Conservation (phyloP, 2,329 filamentous ascomycete species). For the Lachnellula hyalina region DNA sequence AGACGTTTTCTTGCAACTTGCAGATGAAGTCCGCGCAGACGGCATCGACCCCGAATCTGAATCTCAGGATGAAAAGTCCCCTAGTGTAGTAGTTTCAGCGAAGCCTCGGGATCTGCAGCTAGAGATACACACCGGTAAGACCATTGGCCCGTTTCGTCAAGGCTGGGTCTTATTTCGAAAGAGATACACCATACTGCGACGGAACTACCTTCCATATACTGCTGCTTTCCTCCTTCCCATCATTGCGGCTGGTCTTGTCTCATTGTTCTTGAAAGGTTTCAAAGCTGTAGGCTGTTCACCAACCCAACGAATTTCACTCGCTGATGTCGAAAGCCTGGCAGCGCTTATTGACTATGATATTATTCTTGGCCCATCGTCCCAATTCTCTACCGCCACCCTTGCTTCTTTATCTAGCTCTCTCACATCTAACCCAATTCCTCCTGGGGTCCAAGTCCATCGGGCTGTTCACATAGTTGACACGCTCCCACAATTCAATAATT, state of each 20-base stretch:
- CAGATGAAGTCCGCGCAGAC: constrained; percentile 68
- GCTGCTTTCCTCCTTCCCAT: constrained; percentile 74
- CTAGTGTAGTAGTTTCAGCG: constrained; percentile 20
- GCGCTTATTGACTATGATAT: constrained; percentile 22
- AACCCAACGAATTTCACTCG: constrained; percentile 40
- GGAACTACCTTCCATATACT: constrained; percentile 72
- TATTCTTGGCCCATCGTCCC: constrained; percentile 41
- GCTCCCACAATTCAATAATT: constrained; percentile 62
- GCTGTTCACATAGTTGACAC: constrained; percentile 47
- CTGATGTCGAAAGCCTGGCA: constrained; percentile 22
- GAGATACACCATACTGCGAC: constrained; percentile 67
- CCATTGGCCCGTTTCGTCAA: constrained; percentile 66
- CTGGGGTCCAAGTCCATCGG: constrained; percentile 12
- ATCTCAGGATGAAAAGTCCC: constrained; percentile 18
- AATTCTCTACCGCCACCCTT: constrained; percentile 31
- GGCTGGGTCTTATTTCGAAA: constrained; percentile 72
- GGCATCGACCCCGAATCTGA: constrained; percentile 19
- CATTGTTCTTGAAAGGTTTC: constrained; percentile 64
- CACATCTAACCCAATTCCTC: constrained; percentile 16
- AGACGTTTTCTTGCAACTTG: constrained; percentile 83
- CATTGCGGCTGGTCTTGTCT: constrained; percentile 71
- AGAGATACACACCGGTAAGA: constrained; percentile 61
- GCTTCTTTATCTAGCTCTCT: constrained; percentile 20
- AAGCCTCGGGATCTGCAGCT: constrained; percentile 26
- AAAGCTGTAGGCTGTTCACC: constrained; percentile 48